phyloP scores from a whole-genome alignment of 2,329 filamentous ascomycete genomes.

The Calonectria henricotiae region DNA sequence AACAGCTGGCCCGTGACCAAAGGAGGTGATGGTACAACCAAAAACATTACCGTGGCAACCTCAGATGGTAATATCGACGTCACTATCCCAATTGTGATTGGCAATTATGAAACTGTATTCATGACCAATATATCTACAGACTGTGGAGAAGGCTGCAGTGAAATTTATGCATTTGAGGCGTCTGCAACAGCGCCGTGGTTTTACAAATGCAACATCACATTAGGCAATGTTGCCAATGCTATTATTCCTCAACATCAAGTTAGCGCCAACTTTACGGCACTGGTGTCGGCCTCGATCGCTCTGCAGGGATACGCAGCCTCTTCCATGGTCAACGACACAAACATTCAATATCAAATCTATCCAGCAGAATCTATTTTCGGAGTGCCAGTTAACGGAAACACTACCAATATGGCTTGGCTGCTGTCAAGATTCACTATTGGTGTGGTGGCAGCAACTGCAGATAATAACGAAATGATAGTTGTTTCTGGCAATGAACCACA shows the following conservation, averaged over 20 bases:
- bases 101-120: slow-evolving; percentile 44
- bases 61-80: slow-evolving; percentile 24
- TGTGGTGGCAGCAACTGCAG: slow-evolving; percentile 56
- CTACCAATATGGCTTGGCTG: slow-evolving; percentile 56
- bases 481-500: slow-evolving; percentile 54
- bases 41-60: slow-evolving; percentile 39
- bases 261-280: slow-evolving; percentile 42
- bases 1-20: slow-evolving; percentile 43
- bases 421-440: slow-evolving; percentile 59
- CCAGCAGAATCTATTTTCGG: slow-evolving; percentile 62
- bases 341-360: slow-evolving; percentile 57
- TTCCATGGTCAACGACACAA: slow-evolving; percentile 26
- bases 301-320: slow-evolving; percentile 49
- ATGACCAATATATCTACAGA: slow-evolving; percentile 42
- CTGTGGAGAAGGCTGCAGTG: slow-evolving; percentile 44
- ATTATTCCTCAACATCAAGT: slow-evolving; percentile 40
- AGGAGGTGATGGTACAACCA: slow-evolving; percentile 41
- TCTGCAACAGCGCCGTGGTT: slow-evolving; percentile 45
- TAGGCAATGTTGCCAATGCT: slow-evolving; percentile 43
- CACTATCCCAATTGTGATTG: slow-evolving; percentile 39
- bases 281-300: slow-evolving; percentile 45
- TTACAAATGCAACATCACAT: slow-evolving; percentile 48
- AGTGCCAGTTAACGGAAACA: slow-evolving; percentile 52
- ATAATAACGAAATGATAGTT: slow-evolving; percentile 51
- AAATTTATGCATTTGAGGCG: slow-evolving; percentile 47